A percentile compares a stretch with the other conserved stretches of the same genome.
These are phyloP conservation scores for Podaxis carcinomalis DNA, from an alignment of 768 basidiomycete species.

Conservation along the genomic window DNA sequence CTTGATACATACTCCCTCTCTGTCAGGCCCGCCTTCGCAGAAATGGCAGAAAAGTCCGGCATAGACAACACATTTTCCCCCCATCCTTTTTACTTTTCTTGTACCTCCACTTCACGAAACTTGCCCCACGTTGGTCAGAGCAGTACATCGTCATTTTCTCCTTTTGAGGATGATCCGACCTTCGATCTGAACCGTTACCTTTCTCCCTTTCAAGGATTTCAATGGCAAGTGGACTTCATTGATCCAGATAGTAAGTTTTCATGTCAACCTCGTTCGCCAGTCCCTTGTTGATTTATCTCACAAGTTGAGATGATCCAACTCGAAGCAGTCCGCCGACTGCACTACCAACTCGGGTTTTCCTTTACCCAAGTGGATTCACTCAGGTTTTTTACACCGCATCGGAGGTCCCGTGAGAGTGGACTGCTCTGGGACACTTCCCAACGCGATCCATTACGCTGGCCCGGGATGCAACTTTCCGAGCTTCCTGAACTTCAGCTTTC, in stretches of 20 bases:
- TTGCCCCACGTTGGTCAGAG: constrained; percentile 12
- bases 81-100: constrained; percentile 38
- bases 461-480: constrained; percentile 18
- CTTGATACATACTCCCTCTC: neutral
- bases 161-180: constrained; percentile 41
- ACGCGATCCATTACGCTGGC: constrained; percentile 38
- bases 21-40: neutral
- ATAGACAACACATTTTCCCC: constrained; percentile 3
- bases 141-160: constrained; percentile 28
- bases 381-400: constrained; percentile 17
- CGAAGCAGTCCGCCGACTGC: constrained; percentile 38
- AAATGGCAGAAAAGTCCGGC: neutral
- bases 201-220: constrained; percentile 21
- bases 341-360: constrained; percentile 23
- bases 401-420: constrained; percentile 25
- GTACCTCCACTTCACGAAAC: constrained; percentile 37
- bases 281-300: neutral
- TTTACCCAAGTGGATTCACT: constrained; percentile 32
- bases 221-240: constrained; percentile 31
- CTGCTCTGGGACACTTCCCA: constrained; percentile 39
- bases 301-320: constrained; percentile 46
- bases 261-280: neutral
- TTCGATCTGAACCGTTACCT: constrained; percentile 32
- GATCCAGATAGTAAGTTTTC: constrained; percentile 47
- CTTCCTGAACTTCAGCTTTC: constrained; percentile 7